phyloP scores from a whole-genome alignment of 1,284 basidiomycete species.

The Xerocomus amazonicus region DNA sequence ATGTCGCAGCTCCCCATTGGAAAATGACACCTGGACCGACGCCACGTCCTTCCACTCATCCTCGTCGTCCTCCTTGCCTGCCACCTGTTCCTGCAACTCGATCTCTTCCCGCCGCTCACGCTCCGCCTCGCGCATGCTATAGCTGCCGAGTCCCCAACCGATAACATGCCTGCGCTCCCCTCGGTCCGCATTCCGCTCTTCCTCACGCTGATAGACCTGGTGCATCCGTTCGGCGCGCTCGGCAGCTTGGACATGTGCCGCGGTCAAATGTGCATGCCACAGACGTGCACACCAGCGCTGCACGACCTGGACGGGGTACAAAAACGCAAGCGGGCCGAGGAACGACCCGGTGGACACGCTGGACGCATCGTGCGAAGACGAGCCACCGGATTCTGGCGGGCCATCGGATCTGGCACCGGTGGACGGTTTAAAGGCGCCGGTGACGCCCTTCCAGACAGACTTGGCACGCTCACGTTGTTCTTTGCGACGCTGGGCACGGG shows the following conservation, averaged over 20 bases:
- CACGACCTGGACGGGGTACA: constrained; percentile 38
- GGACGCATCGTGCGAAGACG: constrained; percentile 11
- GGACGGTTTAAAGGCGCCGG: constrained; percentile 38
- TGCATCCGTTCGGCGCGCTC: constrained; percentile 62
- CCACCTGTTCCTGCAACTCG: constrained; percentile 6
- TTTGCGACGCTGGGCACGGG: constrained; percentile 40
- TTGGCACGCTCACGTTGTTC: constrained; percentile 48
- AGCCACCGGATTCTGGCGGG: not conserved
- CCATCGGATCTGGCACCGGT: not conserved
- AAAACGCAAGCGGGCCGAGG: not conserved
- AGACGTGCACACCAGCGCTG: constrained; percentile 55
- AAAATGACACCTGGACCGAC: not conserved
- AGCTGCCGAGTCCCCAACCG: constrained; percentile 73
- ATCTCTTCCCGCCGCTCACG: constrained; percentile 24
- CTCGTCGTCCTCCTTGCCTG: constrained; percentile 9
- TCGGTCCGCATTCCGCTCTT: constrained; percentile 27
- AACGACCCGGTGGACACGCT: not conserved
- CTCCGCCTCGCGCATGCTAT: constrained; percentile 47
- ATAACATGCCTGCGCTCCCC: constrained; percentile 27
- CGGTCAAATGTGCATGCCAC: constrained; percentile 61
- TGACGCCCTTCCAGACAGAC: constrained; percentile 52
- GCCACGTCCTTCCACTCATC: constrained; percentile 14
- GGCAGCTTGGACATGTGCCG: constrained; percentile 61
- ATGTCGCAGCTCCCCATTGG: not conserved
- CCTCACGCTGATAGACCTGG: constrained; percentile 48